These are phyloP conservation scores for Euphorbia celastroides DNA, from an alignment of 441 rosid species.

Conservation along the genomic window DNA sequence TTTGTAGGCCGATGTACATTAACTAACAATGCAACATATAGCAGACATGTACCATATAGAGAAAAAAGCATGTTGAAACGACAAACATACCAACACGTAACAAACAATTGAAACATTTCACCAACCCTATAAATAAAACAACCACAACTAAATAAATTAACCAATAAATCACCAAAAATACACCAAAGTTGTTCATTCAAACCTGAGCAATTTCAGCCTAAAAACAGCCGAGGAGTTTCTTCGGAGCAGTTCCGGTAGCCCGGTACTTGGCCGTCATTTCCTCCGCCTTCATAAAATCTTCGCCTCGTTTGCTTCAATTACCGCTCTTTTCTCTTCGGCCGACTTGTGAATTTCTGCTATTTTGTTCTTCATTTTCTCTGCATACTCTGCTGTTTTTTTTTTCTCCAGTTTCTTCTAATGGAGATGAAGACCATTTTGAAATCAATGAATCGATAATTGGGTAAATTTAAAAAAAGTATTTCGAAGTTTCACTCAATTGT, in stretches of 20 bases:
- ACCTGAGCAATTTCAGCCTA: slow-evolving; percentile 15
- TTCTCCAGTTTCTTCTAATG: slow-evolving; percentile 72
- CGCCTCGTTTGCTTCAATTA: slow-evolving; percentile 69
- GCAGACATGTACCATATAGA: too few relatives aligned
- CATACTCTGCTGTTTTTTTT: slow-evolving; percentile 61
- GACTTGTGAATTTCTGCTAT: slow-evolving; percentile 60
- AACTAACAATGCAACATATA: too few relatives aligned
- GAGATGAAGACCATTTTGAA: neutral
- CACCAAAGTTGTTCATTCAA: slow-evolving; percentile 18
- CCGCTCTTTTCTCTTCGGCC: slow-evolving; percentile 81
- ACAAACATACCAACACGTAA: neutral
- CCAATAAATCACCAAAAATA: slow-evolving; percentile 21
- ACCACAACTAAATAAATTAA: slow-evolving; percentile 23
- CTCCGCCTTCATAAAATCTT: slow-evolving; percentile 77
- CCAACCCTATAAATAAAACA: slow-evolving; percentile 16
- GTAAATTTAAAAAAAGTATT: too few relatives aligned
- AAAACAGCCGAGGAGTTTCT: slow-evolving; percentile 61
- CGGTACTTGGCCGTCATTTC: slow-evolving; percentile 78
- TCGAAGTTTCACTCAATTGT: neutral
- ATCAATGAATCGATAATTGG: too few relatives aligned
- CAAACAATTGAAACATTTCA: slow-evolving; percentile 8
- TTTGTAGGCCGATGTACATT: too few relatives aligned
- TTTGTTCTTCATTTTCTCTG: slow-evolving; percentile 76
- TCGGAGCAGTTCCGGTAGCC: slow-evolving; percentile 64
- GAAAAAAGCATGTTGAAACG: too few relatives aligned